A percentile compares a stretch with the other conserved stretches of the same genome.
These are phyloP conservation scores for Phaeolepiota aurea DNA, from an alignment of 768 basidiomycete species.

Conservation along the genomic window DNA sequence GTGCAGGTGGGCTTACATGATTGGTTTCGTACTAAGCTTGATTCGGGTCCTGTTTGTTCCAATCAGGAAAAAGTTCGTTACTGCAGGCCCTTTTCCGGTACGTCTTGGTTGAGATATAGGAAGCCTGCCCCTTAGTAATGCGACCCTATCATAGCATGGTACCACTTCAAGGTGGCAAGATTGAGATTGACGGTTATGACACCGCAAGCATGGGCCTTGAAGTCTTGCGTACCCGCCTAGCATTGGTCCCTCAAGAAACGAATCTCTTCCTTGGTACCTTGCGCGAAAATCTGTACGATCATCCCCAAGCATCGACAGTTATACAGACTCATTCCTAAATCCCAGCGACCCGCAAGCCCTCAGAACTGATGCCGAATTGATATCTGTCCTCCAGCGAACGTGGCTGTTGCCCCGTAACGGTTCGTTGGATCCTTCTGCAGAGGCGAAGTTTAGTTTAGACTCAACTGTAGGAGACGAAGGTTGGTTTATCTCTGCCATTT, in stretches of 20 bases:
- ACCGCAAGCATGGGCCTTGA: constrained; percentile 47
- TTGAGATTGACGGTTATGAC: constrained; percentile 51
- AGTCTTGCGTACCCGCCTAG: constrained; percentile 42
- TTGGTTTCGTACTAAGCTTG: background rate
- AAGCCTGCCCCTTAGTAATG: no score
- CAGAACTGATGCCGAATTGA: constrained; percentile 53
- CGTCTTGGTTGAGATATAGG: no score
- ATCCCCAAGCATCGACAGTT: background rate
- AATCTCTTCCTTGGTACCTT: constrained; percentile 45
- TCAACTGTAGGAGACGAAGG: constrained; percentile 58
- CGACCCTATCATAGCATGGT: constrained; percentile 34
- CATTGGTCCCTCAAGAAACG: constrained; percentile 64
- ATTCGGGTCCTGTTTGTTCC: no score
- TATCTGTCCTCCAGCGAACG: constrained; percentile 51
- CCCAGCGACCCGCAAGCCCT: constrained; percentile 43
- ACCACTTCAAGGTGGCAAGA: constrained; percentile 46
- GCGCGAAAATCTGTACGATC: constrained; percentile 35
- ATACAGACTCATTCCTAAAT: background rate
- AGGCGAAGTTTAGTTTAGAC: constrained; percentile 62
- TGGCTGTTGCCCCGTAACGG: constrained; percentile 51
- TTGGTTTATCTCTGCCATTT: constrained; percentile 8
- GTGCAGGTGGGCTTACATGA: no score
- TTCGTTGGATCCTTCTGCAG: constrained; percentile 30
- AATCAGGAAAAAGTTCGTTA: constrained; percentile 38
- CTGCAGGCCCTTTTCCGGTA: constrained; percentile 51